Conservation (phyloP, 495 filamentous ascomycete genomes). For the Aspergillus coremiiformis region DNA sequence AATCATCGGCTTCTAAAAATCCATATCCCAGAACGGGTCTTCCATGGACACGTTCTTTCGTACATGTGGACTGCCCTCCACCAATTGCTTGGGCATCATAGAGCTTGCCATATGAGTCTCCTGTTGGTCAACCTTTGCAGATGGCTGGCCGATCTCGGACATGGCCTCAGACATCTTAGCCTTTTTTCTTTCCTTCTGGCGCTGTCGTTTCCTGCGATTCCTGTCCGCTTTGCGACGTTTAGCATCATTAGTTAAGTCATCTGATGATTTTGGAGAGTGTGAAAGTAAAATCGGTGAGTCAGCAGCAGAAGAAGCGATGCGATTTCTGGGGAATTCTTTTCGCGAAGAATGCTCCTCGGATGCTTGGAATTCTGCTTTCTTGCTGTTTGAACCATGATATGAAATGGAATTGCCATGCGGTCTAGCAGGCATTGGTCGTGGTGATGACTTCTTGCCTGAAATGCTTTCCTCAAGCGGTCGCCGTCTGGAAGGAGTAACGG, state of each 20-base stretch:
- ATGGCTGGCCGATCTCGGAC: neutral
- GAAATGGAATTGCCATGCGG: too few species aligned
- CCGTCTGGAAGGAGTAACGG: too few species aligned
- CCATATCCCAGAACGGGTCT: slow-evolving; percentile 19
- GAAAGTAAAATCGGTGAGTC: neutral
- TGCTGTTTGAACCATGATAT: too few species aligned
- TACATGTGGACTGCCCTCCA: neutral
- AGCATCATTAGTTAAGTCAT: neutral
- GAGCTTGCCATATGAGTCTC: neutral
- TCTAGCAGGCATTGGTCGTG: too few species aligned
- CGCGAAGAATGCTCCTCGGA: too few species aligned
- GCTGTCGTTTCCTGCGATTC: neutral
- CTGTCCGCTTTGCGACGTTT: neutral
- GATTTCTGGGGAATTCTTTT: too few species aligned
- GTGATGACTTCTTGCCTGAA: too few species aligned
- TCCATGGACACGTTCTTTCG: neutral
- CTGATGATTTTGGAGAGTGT: neutral
- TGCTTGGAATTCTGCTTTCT: too few species aligned
- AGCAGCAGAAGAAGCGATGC: neutral
- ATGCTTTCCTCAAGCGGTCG: too few species aligned
- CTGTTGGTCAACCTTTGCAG: neutral
- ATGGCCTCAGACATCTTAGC: neutral
- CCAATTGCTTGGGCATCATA: neutral
- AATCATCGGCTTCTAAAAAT: slow-evolving; percentile 41
- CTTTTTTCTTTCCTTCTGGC: neutral